Conservation (phyloP, 495 filamentous ascomycete genomes). For the Lindgomyces ingoldianus region DNA sequence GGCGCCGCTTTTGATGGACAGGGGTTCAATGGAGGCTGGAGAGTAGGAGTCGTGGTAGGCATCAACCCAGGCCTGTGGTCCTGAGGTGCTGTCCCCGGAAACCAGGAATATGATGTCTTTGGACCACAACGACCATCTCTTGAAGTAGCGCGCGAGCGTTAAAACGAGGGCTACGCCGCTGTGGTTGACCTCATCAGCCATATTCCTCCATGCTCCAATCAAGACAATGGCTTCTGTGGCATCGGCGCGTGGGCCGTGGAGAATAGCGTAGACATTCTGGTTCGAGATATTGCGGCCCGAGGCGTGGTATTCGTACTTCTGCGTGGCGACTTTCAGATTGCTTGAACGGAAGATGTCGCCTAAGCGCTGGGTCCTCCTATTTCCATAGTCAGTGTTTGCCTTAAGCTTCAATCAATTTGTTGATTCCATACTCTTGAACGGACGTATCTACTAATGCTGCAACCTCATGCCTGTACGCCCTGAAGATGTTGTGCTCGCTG, state of each 20-base stretch:
- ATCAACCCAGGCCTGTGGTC: constrained; percentile 95
- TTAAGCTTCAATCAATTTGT: neutral
- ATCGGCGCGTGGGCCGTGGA: constrained; percentile 94
- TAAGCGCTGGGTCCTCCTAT: constrained; percentile 58
- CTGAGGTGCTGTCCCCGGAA: constrained; percentile 82
- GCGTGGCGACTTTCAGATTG: constrained; percentile 81
- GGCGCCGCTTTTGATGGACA: constrained; percentile 88
- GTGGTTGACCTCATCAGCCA: constrained; percentile 74
- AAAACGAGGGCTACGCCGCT: constrained; percentile 84
- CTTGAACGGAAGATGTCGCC: constrained; percentile 71
- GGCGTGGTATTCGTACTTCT: constrained; percentile 78
- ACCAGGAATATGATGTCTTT: constrained; percentile 97
- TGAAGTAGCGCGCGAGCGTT: constrained; percentile 91
- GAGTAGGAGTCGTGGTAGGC: constrained; percentile 91
- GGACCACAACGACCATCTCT: constrained; percentile 96
- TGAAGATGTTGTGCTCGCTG: constrained; percentile 91
- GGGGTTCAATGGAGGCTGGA: constrained; percentile 64
- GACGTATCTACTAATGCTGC: constrained; percentile 38
- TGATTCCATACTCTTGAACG: constrained; percentile 34
- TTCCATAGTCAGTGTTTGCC: neutral
- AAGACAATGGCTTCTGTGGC: constrained; percentile 98
- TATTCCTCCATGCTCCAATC: constrained; percentile 84
- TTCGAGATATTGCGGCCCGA: constrained; percentile 72
- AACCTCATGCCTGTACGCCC: constrained; percentile 86
- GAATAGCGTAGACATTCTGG: constrained; percentile 90